Conservation (phyloP, 1,284 basidiomycete genomes). For the Heliocybe sulcata region DNA sequence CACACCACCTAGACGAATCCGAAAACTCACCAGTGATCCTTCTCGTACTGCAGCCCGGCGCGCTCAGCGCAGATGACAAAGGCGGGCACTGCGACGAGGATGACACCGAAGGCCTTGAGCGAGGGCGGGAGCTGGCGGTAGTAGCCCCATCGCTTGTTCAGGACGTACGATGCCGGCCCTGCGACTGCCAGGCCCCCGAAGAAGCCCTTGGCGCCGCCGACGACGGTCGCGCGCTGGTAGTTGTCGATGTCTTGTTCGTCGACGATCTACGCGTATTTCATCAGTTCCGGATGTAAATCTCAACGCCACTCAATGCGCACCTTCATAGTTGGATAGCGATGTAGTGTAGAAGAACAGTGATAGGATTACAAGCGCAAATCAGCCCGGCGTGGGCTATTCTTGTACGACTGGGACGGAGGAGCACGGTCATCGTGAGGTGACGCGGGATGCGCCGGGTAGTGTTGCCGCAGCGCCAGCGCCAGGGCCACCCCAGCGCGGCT, state of each 20-base stretch:
- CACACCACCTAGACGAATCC: conserved; percentile 3
- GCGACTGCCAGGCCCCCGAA: conserved; percentile 43
- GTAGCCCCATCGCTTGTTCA: conserved; percentile 47
- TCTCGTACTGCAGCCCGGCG: conserved; percentile 67
- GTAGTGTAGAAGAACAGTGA: background rate
- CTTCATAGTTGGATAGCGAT: background rate
- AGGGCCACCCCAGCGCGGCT: background rate
- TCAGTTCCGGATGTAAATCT: background rate
- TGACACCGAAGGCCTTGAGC: conserved; percentile 69
- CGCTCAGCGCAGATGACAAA: conserved; percentile 77
- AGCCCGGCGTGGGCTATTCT: background rate
- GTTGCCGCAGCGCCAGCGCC: background rate
- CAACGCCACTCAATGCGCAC: background rate
- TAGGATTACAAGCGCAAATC: background rate
- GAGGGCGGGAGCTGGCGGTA: conserved; percentile 69
- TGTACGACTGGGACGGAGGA: background rate
- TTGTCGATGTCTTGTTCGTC: conserved; percentile 39
- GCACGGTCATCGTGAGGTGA: background rate
- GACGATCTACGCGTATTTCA: conserved; percentile 25
- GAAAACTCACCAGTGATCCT: conserved; percentile 55
- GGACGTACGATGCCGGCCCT: conserved; percentile 50
- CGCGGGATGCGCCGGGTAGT: too few relatives aligned
- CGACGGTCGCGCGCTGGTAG: conserved; percentile 45
- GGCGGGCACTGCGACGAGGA: conserved; percentile 61
- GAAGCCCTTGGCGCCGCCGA: conserved; percentile 62